Evolutionary conservation across 2,329 filamentous ascomycete species (phyloP).

Genomic region (Coniochaeta sp.): DNA sequence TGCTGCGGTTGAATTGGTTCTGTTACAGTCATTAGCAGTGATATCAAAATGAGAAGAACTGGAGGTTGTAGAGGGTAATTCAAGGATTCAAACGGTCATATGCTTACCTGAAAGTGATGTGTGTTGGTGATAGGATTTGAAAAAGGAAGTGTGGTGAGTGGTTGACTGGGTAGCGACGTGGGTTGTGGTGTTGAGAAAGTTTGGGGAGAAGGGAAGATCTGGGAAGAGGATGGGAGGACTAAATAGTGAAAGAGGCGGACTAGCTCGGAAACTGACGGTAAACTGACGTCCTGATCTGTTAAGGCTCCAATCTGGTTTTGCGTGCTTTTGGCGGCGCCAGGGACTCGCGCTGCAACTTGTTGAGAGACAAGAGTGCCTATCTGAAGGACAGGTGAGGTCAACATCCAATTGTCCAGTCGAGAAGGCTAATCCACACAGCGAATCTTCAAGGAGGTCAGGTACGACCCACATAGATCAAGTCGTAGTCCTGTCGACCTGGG

Average conservation of each 20-base stretch:
- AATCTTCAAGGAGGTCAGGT: too few species aligned
- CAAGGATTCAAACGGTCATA: neutral
- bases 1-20: constrained; percentile 14
- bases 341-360: too few species aligned
- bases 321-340: too few species aligned
- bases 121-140: constrained; percentile 4
- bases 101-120: neutral
- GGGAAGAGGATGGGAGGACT: neutral
- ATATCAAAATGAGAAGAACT: too few species aligned
- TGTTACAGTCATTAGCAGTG: constrained; percentile 2
- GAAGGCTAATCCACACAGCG: too few species aligned
- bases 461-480: too few species aligned
- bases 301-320: too few species aligned
- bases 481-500: too few species aligned
- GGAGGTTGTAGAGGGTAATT: neutral
- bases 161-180: neutral
- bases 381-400: too few species aligned
- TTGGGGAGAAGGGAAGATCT: neutral
- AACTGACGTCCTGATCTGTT: neutral
- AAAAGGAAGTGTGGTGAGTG: constrained; percentile 15
- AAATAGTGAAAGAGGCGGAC: neutral
- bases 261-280: neutral
- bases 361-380: too few species aligned
- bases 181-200: too few species aligned
- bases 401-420: too few species aligned